These are phyloP conservation scores for Globisporangium apiculatum DNA, from an alignment of 352 stramenopile genomes.

Conservation along the genomic window DNA sequence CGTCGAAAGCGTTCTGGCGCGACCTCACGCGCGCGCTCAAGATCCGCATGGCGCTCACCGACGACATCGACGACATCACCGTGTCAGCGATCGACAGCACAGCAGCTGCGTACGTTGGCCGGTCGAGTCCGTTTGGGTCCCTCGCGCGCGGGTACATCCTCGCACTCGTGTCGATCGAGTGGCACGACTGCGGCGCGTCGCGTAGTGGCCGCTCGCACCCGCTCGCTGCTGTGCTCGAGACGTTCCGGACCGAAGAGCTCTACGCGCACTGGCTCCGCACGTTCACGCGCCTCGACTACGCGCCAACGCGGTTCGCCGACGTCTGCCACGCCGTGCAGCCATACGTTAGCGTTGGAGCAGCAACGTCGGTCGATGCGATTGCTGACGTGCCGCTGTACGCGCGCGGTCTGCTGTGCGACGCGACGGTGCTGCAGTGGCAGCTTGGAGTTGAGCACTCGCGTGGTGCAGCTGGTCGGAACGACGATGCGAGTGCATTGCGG, in stretches of 20 bases:
- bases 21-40: constrained; percentile 51
- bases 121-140: constrained; percentile 52
- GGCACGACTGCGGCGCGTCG: constrained; percentile 23
- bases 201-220: constrained; percentile 14
- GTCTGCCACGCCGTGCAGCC: constrained; percentile 14
- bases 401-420: constrained; percentile 14
- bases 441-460: constrained; percentile 1
- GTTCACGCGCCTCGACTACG: constrained; percentile 59
- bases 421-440: constrained; percentile 18
- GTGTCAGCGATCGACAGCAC: constrained; percentile 9
- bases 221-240: constrained; percentile 40
- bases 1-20: constrained; percentile 38
- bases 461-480: neutral
- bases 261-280: constrained; percentile 66
- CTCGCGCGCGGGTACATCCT: constrained; percentile 52
- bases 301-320: constrained; percentile 16
- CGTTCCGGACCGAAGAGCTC: constrained; percentile 50
- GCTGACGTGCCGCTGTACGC: constrained; percentile 17
- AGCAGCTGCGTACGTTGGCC: constrained; percentile 29
- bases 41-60: constrained; percentile 47
- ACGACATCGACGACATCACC: constrained; percentile 17
- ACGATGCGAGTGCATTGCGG: neutral
- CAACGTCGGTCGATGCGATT: constrained; percentile 7
- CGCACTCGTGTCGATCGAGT: constrained; percentile 57
- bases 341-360: constrained; percentile 8